Conservation (phyloP, 352 stramenopile genomes). For the Pythium grandisporangium region DNA sequence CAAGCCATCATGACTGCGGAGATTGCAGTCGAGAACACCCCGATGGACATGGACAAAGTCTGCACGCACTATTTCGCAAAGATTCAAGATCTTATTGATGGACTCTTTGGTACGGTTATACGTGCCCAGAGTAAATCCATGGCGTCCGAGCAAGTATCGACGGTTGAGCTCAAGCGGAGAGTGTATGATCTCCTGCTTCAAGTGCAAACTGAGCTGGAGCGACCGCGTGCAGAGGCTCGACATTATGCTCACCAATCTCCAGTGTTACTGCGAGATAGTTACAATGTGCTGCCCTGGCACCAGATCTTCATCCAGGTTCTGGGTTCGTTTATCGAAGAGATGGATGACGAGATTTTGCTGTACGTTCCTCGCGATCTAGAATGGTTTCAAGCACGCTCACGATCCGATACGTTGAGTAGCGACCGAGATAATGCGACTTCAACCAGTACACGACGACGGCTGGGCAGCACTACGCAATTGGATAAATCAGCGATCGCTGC, state of each 20-base stretch:
- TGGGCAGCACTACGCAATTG: conserved; percentile 6
- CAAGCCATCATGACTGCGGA: conserved; percentile 5
- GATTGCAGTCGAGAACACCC: not conserved
- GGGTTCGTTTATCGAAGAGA: conserved; percentile 43
- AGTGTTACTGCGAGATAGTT: not conserved
- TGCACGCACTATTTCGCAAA: conserved; percentile 52
- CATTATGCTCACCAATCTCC: no score
- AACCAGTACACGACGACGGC: not conserved
- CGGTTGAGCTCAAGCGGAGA: conserved; percentile 51
- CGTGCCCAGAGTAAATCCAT: conserved; percentile 1
- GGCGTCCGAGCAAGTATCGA: conserved; percentile 28
- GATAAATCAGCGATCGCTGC: conserved; percentile 7
- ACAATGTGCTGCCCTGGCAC: conserved; percentile 32
- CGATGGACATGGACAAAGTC: conserved; percentile 18
- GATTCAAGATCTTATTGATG: conserved; percentile 45
- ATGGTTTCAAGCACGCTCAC: not conserved
- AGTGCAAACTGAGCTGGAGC: conserved; percentile 29
- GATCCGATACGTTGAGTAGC: no score
- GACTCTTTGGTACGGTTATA: conserved; percentile 29
- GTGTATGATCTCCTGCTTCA: conserved; percentile 42
- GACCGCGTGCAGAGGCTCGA: not conserved
- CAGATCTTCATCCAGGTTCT: conserved; percentile 53
- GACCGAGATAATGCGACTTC: no score
- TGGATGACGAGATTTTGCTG: conserved; percentile 36
- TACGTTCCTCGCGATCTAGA: conserved; percentile 15